Percentiles rank a stretch among this genome's conserved stretches.
Conservation (phyloP, 2,329 filamentous ascomycete species). For the Epichloe festucae region DNA sequence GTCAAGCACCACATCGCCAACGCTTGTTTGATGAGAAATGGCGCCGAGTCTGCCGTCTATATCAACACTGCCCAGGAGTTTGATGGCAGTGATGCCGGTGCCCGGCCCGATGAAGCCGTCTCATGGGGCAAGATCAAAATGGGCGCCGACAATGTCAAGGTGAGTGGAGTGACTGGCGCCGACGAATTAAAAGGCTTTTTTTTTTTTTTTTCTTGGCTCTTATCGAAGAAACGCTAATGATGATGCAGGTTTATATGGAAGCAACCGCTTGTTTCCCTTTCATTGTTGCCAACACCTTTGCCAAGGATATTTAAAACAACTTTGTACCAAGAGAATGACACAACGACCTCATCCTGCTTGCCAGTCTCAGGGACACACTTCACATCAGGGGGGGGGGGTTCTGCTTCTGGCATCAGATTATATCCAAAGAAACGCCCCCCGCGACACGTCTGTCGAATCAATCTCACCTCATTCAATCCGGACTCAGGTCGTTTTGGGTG, state of each 20-base stretch:
- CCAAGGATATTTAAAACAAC: slow-evolving; percentile 30
- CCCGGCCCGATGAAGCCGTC: slow-evolving; percentile 87
- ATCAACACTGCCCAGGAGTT: slow-evolving; percentile 98
- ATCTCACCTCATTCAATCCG: not conserved
- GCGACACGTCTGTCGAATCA: not conserved
- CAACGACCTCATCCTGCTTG: no score
- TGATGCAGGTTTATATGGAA: slow-evolving; percentile 45
- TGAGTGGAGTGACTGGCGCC: slow-evolving; percentile 24
- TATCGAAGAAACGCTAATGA: not conserved
- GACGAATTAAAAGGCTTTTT: not conserved
- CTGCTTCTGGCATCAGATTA: not conserved
- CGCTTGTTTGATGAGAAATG: slow-evolving; percentile 93
- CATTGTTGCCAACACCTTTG: slow-evolving; percentile 55
- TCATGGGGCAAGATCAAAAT: slow-evolving; percentile 98
- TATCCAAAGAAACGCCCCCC: not conserved
- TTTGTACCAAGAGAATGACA: not conserved
- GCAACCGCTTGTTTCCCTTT: slow-evolving; percentile 53
- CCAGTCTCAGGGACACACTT: no score
- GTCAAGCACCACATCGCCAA: slow-evolving; percentile 98
- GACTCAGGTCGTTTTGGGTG: not conserved
- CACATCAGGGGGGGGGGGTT: not conserved
- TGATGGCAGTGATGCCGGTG: slow-evolving; percentile 91
- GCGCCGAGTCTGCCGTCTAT: slow-evolving; percentile 91
- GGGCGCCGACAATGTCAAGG: slow-evolving; percentile 81
- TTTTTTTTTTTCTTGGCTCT: not conserved